Base-by-base conservation (phyloP, 257 asterid genomes). In the Rubia yunnanensis region DNA sequence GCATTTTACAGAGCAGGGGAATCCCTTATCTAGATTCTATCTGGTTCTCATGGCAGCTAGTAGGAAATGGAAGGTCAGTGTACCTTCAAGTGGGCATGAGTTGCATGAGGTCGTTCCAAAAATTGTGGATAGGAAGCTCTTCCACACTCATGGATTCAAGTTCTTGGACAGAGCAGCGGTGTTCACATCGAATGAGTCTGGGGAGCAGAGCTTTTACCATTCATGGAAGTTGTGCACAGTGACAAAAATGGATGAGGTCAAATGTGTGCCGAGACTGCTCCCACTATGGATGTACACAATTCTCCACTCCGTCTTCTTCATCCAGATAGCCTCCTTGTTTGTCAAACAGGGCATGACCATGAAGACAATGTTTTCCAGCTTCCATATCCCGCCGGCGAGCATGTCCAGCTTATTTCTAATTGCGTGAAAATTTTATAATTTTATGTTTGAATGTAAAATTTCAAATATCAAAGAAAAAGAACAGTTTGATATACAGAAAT, bases 281-380 rank as follows among this genome's bases (percentile, higher is more conserved):
- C 98, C 98, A 8, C 84, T 91, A 20, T 91, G 98, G 98, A 75
- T 91, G n/a, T 91, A 96, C 85, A 91, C 98, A 1, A 91, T 91
- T 32, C 85, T 85, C 15, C 88, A 91, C 90, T 91, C 98, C 0
- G 98, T 91, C 6, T 92, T 88, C 60, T 91, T 91, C 84, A 91
- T 96, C n/a, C 98, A 91, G 26, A 91, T 91, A 96, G 81, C 85
- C 30, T 91, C 98, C 65, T 82, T 91, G 5, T 91, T 91, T 60
- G 98, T 91, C 4, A 96, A 80, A 52, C 98, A 91, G 34, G 98
- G 98, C 9, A 90, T 88, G 55, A 95, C 92, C 75, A 91, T 91
- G 98, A 82, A 82, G 31, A 85, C 96, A 6, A 79, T 65, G 18
- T 30, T 88, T 5, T 73, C 90, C 66, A 81, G 84, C 59, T 91